A percentile compares a stretch with the other conserved stretches of the same genome.
Evolutionary conservation across 768 basidiomycete genomes (phyloP).

Genomic region (Cystobasidium onofrii): DNA sequence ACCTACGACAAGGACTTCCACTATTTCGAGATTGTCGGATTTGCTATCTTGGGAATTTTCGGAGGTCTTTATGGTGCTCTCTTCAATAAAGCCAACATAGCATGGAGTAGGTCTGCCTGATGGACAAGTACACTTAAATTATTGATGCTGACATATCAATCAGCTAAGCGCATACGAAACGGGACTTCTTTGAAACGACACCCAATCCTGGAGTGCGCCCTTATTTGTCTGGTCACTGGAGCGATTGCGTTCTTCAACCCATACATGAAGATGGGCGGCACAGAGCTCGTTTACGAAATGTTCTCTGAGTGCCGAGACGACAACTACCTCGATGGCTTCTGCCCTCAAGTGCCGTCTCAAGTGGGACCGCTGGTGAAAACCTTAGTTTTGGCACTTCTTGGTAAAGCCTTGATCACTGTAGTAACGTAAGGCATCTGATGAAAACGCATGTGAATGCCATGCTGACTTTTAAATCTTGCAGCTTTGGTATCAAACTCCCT

Average conservation of each 20-base stretch:
- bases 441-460: background rate
- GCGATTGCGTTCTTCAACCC: constrained; percentile 75
- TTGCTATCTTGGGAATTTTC: constrained; percentile 75
- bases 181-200: constrained; percentile 71
- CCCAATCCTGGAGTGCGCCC: constrained; percentile 70
- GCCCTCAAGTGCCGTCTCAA: constrained; percentile 52
- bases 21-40: constrained; percentile 74
- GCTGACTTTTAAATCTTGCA: background rate
- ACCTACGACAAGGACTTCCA: constrained; percentile 82
- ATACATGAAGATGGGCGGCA: constrained; percentile 86
- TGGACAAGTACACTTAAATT: background rate
- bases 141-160: no score
- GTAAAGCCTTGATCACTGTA: constrained; percentile 71
- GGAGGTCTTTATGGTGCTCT: constrained; percentile 91
- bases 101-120: constrained; percentile 21
- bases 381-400: constrained; percentile 66
- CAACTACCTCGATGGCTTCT: constrained; percentile 60
- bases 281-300: constrained; percentile 84
- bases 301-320: constrained; percentile 46
- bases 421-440: constrained; percentile 67
- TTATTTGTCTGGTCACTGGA: constrained; percentile 65
- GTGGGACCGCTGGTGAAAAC: constrained; percentile 59
- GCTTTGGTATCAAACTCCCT: constrained; percentile 44
- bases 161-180: constrained; percentile 64
- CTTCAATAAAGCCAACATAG: constrained; percentile 74